These are phyloP conservation scores for Helminthosporium solani DNA, from an alignment of 2,329 filamentous ascomycete genomes.

Conservation along the genomic window DNA sequence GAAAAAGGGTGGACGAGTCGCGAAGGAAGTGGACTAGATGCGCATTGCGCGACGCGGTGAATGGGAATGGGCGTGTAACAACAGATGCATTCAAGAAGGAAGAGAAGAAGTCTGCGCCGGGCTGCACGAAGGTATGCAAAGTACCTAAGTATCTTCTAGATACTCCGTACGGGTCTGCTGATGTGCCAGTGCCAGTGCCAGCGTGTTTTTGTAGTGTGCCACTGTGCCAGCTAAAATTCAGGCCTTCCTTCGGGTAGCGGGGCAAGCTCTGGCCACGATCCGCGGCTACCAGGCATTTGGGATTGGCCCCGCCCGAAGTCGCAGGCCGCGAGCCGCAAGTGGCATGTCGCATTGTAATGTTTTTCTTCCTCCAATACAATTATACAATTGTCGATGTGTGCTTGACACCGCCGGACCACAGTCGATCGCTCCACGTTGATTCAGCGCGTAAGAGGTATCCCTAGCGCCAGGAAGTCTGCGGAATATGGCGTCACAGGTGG, in stretches of 20 bases:
- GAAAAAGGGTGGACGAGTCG: neutral
- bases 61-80: neutral
- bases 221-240: too few species aligned
- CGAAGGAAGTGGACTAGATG: slow-evolving; percentile 4
- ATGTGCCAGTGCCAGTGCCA: too few species aligned
- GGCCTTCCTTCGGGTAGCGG: neutral
- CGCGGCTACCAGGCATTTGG: neutral
- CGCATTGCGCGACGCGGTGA: slow-evolving; percentile 3
- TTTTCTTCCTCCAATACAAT: slow-evolving; percentile 2
- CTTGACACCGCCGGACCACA: neutral
- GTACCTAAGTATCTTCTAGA: too few species aligned
- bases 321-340: too few species aligned
- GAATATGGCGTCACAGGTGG: slow-evolving; percentile 31
- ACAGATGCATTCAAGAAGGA: too few species aligned
- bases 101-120: too few species aligned
- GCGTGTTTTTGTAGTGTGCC: too few species aligned
- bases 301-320: slow-evolving; percentile 3
- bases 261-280: neutral
- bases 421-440: too few species aligned
- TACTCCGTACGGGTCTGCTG: too few species aligned
- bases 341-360: neutral
- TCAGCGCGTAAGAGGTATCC: too few species aligned
- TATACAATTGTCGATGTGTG: neutral
- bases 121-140: too few species aligned
- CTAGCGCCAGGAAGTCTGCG: neutral